Percentiles rank a stretch among this genome's conserved stretches.
Evolutionary conservation across 305 asterid genomes (phyloP).

Genomic region (Rubia peregrina): DNA sequence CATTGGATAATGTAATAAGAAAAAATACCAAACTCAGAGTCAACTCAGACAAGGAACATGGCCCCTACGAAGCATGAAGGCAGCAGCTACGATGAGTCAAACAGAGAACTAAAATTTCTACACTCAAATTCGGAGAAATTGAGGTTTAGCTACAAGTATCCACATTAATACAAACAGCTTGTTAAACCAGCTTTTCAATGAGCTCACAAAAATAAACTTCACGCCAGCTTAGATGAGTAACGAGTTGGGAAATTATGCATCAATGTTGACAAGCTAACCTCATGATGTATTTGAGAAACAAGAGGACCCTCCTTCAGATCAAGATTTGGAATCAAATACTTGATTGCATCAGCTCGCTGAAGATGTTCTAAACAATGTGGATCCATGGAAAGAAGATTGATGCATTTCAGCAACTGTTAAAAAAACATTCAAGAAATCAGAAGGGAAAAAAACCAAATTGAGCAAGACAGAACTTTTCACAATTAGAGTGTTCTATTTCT

Average conservation of each 20-base stretch:
- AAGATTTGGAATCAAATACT: constrained; percentile 94
- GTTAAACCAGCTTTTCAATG: neutral
- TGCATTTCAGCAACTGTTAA: constrained; percentile 80
- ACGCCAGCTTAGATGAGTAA: neutral
- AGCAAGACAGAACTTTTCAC: constrained; percentile 8
- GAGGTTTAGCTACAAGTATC: neutral
- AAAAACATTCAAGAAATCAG: constrained; percentile 3
- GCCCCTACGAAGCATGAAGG: neutral
- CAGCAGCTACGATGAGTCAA: neutral
- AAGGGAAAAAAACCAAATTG: neutral
- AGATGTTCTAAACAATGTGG: constrained; percentile 96
- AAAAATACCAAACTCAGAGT: neutral
- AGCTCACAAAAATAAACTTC: neutral
- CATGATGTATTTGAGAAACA: constrained; percentile 86
- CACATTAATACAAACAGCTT: neutral
- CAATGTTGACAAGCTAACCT: constrained; percentile 44
- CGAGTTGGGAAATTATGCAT: neutral
- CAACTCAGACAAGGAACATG: neutral
- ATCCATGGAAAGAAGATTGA: constrained; percentile 90
- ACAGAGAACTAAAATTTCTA: neutral
- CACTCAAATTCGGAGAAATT: neutral
- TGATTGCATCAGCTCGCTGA: constrained; percentile 97
- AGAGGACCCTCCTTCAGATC: constrained; percentile 93
- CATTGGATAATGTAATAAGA: neutral
- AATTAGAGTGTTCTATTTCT: constrained; percentile 17